These are phyloP conservation scores for Catenaria anguillulae DNA, from an alignment of 371 early-diverging fungal species.

Conservation along the genomic window DNA sequence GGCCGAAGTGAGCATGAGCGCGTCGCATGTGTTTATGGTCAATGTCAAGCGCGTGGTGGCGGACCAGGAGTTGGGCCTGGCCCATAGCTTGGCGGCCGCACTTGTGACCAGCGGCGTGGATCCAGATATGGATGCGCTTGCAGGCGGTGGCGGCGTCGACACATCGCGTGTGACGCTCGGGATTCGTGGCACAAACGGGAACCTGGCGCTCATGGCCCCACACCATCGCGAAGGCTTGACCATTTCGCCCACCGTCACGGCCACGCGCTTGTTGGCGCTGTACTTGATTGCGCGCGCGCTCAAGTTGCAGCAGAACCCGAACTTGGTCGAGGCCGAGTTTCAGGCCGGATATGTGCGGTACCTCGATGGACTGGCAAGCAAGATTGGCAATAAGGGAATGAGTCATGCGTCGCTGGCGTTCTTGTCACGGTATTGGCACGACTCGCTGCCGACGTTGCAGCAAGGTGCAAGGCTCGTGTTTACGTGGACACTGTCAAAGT, in stretches of 20 bases:
- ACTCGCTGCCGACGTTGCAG: constrained; percentile 42
- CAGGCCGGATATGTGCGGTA: constrained; percentile 27
- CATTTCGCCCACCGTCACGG: constrained; percentile 43
- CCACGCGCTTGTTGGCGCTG: constrained; percentile 38
- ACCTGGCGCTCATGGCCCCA: constrained; percentile 40
- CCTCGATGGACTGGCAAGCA: constrained; percentile 33
- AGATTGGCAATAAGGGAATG: too few relatives aligned
- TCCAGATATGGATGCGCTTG: background rate
- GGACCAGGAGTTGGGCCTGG: background rate
- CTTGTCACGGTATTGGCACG: constrained; percentile 72
- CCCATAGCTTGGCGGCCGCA: background rate
- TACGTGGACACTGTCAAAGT: constrained; percentile 27
- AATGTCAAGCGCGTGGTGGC: background rate
- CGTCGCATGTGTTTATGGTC: background rate
- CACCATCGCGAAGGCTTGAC: constrained; percentile 17
- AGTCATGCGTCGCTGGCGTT: constrained; percentile 56
- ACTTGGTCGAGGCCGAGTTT: constrained; percentile 32
- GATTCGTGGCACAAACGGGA: constrained; percentile 24
- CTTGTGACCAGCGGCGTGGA: background rate
- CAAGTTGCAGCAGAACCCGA: constrained; percentile 29
- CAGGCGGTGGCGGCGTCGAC: background rate
- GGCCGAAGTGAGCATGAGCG: background rate
- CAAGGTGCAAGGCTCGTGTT: constrained; percentile 28
- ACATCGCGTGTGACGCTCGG: constrained; percentile 2
- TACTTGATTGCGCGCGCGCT: constrained; percentile 33